Percentiles rank a stretch among this genome's conserved stretches.
Evolutionary conservation across 306 rosid genomes (phyloP).

Genomic region (Prinsepia uniflora): DNA sequence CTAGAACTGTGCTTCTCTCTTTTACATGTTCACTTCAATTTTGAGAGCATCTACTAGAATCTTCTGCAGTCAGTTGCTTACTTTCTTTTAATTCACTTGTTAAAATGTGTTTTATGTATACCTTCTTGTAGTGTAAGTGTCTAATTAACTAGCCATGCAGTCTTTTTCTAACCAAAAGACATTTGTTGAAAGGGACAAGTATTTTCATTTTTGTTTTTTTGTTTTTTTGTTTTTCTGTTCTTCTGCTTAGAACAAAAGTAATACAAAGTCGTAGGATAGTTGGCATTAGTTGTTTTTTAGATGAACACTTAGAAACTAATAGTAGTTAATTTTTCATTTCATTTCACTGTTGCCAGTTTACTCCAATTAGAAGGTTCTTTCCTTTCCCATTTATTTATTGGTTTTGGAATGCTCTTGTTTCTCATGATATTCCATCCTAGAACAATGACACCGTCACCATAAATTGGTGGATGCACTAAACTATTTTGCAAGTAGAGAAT

Average conservation of each 20-base stretch:
- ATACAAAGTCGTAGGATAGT: not conserved
- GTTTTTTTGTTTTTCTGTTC: not conserved
- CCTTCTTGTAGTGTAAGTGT: not conserved
- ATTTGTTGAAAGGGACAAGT: not conserved
- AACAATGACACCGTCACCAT: not conserved
- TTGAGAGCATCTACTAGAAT: slow-evolving; percentile 5
- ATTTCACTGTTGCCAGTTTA: not conserved
- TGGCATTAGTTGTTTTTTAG: not conserved
- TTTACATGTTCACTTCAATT: slow-evolving; percentile 4
- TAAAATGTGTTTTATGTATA: not conserved
- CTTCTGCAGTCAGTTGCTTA: not conserved
- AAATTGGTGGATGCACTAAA: not conserved
- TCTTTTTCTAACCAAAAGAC: not conserved
- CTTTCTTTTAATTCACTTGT: not conserved
- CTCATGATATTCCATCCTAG: not conserved
- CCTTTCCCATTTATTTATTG: not conserved
- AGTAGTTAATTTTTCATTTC: not conserved
- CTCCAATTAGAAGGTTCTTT: not conserved
- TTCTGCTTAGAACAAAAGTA: not conserved
- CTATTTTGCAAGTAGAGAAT: not conserved
- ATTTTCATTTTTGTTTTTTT: not conserved
- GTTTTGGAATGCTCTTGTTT: slow-evolving; percentile 1
- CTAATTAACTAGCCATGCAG: not conserved
- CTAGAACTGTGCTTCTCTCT: not conserved
- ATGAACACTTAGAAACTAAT: not conserved